These are phyloP conservation scores for Pouteria campechiana DNA, from an alignment of 179 eudicot species.

Conservation along the genomic window DNA sequence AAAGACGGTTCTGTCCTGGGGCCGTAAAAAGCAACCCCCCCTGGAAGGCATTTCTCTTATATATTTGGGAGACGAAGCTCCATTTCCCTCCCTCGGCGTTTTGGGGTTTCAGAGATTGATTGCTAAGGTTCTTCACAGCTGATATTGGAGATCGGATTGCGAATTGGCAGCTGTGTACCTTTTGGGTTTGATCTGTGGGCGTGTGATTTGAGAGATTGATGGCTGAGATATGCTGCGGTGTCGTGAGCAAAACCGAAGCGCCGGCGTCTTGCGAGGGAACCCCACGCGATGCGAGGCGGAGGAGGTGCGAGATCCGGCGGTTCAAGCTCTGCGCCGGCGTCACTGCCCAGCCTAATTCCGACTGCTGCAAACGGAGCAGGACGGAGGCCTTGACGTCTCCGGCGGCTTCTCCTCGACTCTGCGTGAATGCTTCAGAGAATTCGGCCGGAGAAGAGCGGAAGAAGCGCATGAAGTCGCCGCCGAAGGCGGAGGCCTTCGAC, in stretches of 20 bases:
- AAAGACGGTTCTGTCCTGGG: too few relatives aligned
- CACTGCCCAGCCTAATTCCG: slow-evolving; percentile 6
- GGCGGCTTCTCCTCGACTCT: slow-evolving; percentile 9
- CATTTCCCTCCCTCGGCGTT: too few relatives aligned
- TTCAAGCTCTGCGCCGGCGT: slow-evolving; percentile 29
- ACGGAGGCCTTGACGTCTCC: slow-evolving; percentile 7
- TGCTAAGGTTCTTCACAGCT: too few relatives aligned
- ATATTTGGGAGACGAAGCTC: too few relatives aligned
- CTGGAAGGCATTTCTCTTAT: too few relatives aligned
- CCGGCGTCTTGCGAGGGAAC: slow-evolving; percentile 12
- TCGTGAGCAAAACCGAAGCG: slow-evolving; percentile 22
- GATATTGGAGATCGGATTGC: too few relatives aligned
- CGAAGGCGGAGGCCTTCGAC: background rate
- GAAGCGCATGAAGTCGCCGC: background rate
- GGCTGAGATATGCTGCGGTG: slow-evolving; percentile 60
- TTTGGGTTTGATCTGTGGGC: too few relatives aligned
- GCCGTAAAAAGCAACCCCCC: too few relatives aligned
- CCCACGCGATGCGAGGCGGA: slow-evolving; percentile 34
- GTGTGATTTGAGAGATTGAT: too few relatives aligned
- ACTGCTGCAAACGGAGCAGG: slow-evolving; percentile 25
- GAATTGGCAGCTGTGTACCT: too few relatives aligned
- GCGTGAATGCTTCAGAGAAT: slow-evolving; percentile 9
- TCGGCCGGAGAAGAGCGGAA: background rate
- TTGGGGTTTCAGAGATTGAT: too few relatives aligned
- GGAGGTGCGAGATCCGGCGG: slow-evolving; percentile 53